phyloP scores from a whole-genome alignment of 805 yeast genomes.

The Suhomyces sp. region DNA sequence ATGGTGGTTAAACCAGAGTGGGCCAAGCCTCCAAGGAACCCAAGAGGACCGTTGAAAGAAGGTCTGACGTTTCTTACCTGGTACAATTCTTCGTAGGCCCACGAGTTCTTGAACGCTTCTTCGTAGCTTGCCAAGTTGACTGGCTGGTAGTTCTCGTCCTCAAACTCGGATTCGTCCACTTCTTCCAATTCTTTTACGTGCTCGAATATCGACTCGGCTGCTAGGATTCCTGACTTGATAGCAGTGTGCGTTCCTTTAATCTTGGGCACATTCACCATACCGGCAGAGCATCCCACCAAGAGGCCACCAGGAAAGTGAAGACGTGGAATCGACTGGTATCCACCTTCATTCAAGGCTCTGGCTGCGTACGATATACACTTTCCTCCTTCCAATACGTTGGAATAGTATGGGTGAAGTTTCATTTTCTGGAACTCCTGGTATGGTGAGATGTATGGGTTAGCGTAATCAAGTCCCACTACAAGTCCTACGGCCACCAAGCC shows the following conservation, averaged over 20 bases:
- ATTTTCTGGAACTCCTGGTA: conserved; percentile 92
- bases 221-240: conserved; percentile 91
- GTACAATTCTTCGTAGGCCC: conserved; percentile 82
- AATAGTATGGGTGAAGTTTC: conserved; percentile 88
- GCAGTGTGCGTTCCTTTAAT: conserved; percentile 98
- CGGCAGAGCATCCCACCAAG: conserved; percentile 92
- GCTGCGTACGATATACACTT: conserved; percentile 94
- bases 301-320: conserved; percentile 95
- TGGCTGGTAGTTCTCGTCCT: conserved; percentile 22
- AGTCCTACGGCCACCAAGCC: conserved; percentile 87
- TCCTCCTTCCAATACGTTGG: conserved; percentile 75
- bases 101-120: conserved; percentile 63
- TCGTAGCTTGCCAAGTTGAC: conserved; percentile 61
- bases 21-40: conserved; percentile 74
- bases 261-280: conserved; percentile 95
- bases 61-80: conserved; percentile 92
- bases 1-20: conserved; percentile 84
- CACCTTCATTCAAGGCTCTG: conserved; percentile 96
- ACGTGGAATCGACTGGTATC: conserved; percentile 88
- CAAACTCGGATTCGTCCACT: conserved; percentile 43
- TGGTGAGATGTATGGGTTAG: conserved; percentile 93
- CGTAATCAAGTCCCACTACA: conserved; percentile 93
- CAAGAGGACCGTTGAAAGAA: conserved; percentile 75
- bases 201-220: conserved; percentile 78
- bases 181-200: conserved; percentile 41